Conservation (phyloP, 2,329 filamentous ascomycete genomes). For the Verticillium dahliae region DNA sequence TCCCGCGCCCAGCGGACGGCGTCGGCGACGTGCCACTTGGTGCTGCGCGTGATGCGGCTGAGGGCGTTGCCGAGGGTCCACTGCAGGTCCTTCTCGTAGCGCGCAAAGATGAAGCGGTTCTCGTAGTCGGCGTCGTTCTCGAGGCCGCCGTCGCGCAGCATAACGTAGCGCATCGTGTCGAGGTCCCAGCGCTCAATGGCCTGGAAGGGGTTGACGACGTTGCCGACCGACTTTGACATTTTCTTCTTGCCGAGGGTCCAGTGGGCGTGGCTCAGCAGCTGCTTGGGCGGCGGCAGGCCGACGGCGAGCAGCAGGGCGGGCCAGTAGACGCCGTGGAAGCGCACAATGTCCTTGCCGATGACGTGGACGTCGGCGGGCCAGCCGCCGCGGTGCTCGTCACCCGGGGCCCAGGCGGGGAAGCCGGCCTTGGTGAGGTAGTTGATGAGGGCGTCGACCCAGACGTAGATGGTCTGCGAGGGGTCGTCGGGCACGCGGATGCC, state of each 20-base stretch:
- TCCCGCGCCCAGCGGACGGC: slow-evolving; percentile 35
- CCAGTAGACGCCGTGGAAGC: slow-evolving; percentile 98
- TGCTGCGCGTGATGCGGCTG: slow-evolving; percentile 61
- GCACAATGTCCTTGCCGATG: slow-evolving; percentile 92
- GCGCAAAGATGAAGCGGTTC: slow-evolving; percentile 66
- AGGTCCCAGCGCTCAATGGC: slow-evolving; percentile 84
- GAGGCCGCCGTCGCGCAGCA: slow-evolving; percentile 74
- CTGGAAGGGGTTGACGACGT: slow-evolving; percentile 90
- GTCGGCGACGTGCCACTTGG: slow-evolving; percentile 60
- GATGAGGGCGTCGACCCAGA: slow-evolving; percentile 93
- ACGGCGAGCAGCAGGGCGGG: slow-evolving; percentile 90
- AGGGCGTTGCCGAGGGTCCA: slow-evolving; percentile 75
- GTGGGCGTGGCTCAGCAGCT: slow-evolving; percentile 83
- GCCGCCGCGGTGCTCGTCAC: slow-evolving; percentile 52
- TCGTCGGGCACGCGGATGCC: slow-evolving; percentile 86
- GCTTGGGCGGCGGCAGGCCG: slow-evolving; percentile 68
- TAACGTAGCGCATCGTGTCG: slow-evolving; percentile 84
- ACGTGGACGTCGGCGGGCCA: slow-evolving; percentile 94
- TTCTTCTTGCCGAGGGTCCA: slow-evolving; percentile 91
- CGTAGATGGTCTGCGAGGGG: slow-evolving; percentile 83
- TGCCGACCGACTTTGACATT: slow-evolving; percentile 94
- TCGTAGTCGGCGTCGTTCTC: slow-evolving; percentile 76
- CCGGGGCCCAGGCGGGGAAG: slow-evolving; percentile 69
- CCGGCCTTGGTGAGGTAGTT: slow-evolving; percentile 80
- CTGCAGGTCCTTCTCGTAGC: slow-evolving; percentile 76